Percentiles rank a stretch among this genome's conserved stretches.
Evolutionary conservation across 2,329 filamentous ascomycete species (phyloP).

Genomic region (Lachnellula willkommii): DNA sequence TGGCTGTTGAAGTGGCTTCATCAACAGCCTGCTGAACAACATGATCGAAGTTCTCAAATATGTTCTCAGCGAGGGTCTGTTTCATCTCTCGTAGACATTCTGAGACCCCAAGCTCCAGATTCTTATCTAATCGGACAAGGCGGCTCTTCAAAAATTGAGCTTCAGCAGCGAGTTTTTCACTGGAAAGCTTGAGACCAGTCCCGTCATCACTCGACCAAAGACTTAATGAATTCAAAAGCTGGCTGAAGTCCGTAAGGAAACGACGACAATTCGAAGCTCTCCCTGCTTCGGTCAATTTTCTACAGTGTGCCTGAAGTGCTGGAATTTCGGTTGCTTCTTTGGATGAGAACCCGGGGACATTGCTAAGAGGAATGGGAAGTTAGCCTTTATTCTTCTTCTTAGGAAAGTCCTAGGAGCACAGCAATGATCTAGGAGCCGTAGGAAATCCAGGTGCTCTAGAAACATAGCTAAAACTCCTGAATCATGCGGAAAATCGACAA

Average conservation of each 20-base stretch:
- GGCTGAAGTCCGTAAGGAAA: slow-evolving; percentile 48
- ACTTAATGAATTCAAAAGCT: slow-evolving; percentile 47
- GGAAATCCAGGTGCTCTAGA: no score
- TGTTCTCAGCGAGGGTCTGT: slow-evolving; percentile 38
- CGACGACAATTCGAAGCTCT: slow-evolving; percentile 39
- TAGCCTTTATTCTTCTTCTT: no score
- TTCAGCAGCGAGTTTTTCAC: slow-evolving; percentile 36
- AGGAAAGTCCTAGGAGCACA: no score
- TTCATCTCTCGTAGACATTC: slow-evolving; percentile 37
- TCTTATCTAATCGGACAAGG: slow-evolving; percentile 37
- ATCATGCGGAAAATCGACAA: no score
- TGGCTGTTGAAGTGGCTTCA: slow-evolving; percentile 33
- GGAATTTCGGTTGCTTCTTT: slow-evolving; percentile 48
- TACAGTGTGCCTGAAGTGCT: slow-evolving; percentile 43
- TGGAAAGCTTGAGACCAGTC: slow-evolving; percentile 36
- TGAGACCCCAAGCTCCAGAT: slow-evolving; percentile 37
- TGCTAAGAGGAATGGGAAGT: not conserved
- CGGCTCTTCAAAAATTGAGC: slow-evolving; percentile 34
- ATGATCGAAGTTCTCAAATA: slow-evolving; percentile 41
- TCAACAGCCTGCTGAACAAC: slow-evolving; percentile 37
- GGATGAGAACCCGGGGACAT: slow-evolving; percentile 47
- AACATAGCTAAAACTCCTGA: no score
- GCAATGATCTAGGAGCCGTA: no score
- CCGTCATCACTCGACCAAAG: slow-evolving; percentile 45
- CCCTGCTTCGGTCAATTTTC: slow-evolving; percentile 48